phyloP scores from a whole-genome alignment of 495 filamentous ascomycete genomes.

The Copromyces sp. region DNA sequence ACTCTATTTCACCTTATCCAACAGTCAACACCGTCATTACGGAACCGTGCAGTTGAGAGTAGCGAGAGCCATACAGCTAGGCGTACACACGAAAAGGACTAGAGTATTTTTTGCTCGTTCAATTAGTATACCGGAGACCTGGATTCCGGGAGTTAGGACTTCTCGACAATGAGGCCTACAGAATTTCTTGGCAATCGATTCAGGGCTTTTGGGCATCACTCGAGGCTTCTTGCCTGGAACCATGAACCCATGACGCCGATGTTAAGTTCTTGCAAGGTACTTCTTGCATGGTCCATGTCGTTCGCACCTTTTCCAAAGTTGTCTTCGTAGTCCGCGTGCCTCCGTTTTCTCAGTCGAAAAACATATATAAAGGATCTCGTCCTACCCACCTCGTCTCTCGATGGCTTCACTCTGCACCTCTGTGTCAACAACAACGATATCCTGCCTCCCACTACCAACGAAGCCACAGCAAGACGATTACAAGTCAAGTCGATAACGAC shows the following conservation, averaged over 20 bases:
- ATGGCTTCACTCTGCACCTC: background rate
- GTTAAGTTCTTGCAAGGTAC: background rate
- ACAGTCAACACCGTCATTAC: background rate
- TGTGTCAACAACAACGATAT: background rate
- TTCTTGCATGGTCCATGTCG: too few relatives aligned
- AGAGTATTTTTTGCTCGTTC: background rate
- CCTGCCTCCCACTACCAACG: background rate
- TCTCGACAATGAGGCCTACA: background rate
- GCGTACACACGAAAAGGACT: background rate
- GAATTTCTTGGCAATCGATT: background rate
- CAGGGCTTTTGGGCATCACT: background rate
- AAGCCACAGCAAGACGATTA: background rate
- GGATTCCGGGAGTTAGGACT: background rate
- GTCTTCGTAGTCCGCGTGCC: background rate
- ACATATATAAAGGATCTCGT: background rate
- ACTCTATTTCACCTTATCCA: background rate
- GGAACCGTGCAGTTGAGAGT: background rate
- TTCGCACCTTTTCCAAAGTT: background rate
- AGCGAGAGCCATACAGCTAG: background rate
- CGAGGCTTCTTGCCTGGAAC: background rate
- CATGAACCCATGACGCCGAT: background rate
- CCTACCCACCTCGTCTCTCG: background rate
- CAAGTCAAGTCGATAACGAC: background rate
- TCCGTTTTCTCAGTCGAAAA: background rate
- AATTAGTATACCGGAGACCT: background rate